Base-by-base conservation (phyloP, 331 rosid species). In the Pyrus hybrid region DNA sequence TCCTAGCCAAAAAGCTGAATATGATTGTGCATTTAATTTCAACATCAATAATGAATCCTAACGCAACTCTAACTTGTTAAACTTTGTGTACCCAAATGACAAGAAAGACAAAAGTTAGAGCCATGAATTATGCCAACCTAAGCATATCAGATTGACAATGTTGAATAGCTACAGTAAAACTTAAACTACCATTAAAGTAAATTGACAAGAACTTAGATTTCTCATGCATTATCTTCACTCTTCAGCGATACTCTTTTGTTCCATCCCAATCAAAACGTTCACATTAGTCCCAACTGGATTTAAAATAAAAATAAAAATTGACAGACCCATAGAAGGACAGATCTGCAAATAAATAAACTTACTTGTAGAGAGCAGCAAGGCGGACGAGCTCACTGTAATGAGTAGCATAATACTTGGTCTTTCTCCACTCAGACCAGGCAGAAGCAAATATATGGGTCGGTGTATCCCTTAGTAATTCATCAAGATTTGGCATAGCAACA, bases 311-410 rank as follows among this genome's bases (percentile, higher is more conserved):
- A 47, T 5, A 49, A 16, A 49, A 43, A 37, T 14, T 61, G 18
- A 43, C 37, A 51, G 73, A 56, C 21, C 65, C 26, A 8, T 32
- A 72, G 33, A 62, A 71, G 69, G 60, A 77, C 13, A 6, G 33
- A 17, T 26, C 60, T 68, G 41, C 9, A 51, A 74, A 26, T 37
- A 74, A 67, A 72, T 54, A 71, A 69, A 43, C 89, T 85, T 92
- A 92, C 99, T 86, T 94, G 86, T 94, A 84, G 56, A 94, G 87
- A 56, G 93, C 92, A 58, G 96, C 97, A 71, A 94, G 96, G 83
- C 99, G 99, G 74, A 94, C 85, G 69, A 94, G 97, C 86, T 92
- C 99, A 47, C 97, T 92, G 81, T 86, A 92, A 83, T 94, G 99
- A 77, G 90, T 89, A 64, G 97, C 65, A 82, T 94, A 94, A 67